Base-by-base conservation (phyloP, 2,329 filamentous ascomycete species). In the Curvularia sp. region DNA sequence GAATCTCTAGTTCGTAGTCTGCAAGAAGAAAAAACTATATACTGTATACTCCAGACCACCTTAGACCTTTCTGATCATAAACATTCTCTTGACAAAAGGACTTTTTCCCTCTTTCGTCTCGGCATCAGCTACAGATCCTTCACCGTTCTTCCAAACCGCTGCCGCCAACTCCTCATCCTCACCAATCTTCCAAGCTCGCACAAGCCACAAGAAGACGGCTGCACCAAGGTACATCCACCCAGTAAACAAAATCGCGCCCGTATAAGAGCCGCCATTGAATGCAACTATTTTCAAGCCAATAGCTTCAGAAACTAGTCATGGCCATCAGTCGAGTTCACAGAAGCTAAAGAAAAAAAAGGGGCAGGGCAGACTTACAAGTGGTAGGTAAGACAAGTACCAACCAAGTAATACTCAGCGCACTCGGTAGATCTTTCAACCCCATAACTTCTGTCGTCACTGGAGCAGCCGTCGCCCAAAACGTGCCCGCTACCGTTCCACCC, bases 401-500 rank as follows among this genome's bases (percentile, higher is more conserved):
- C 91, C 91, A 94, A 19, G 87, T 84, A 18, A 94, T 81, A 52
- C 86, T 90, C 38, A 94, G 76, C 66, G 85, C 86, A 12, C 88
- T 86, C 1, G 91, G 89, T 2, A 93, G 81, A 41, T 89, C 78
- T 56, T 84, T 83, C 4, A 94, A 74, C 0, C 90, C 90, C 28
- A 93, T 86, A 1, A 94, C 86, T 74, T 94, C 91, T 2, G 89
- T 89, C 5, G 85, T 85, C 6, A 93, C 86, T 0, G 91, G 90
- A 0, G 81, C 87, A 27, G 89, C 83, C 1, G 88, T 69, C 75
- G 75, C 74, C 76, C 87, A 93, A 65, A 91, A 88, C 0, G 87
- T 88, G 6, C 91, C 91, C 2, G 86, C 87, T 1, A 93, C 86
- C 2, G 80, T 82, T 2, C 90, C 90, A 5, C 81, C 82, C 1